phyloP scores from a whole-genome alignment of 768 basidiomycete species.

The Pleurotus sapidus region DNA sequence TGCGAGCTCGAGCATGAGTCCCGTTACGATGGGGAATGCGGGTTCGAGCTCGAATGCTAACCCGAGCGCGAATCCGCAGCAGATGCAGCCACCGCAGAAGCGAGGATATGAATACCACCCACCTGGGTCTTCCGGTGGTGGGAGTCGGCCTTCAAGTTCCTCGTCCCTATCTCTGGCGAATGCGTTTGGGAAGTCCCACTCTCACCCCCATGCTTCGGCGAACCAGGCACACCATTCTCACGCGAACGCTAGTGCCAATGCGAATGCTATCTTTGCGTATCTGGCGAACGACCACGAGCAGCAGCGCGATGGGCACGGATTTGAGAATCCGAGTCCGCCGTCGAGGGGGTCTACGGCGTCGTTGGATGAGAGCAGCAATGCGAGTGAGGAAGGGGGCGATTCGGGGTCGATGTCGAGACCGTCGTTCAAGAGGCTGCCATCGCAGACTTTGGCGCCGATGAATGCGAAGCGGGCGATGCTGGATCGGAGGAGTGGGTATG shows the following conservation, averaged over 20 bases:
- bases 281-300: neutral
- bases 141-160: neutral
- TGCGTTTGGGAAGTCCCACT: slow-evolving; percentile 29
- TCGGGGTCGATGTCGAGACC: slow-evolving; percentile 36
- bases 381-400: slow-evolving; percentile 10
- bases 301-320: neutral
- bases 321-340: slow-evolving; percentile 11
- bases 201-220: neutral
- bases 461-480: slow-evolving; percentile 52
- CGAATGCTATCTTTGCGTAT: slow-evolving; percentile 7
- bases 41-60: too few relatives aligned
- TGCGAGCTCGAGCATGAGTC: neutral
- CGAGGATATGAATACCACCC: neutral
- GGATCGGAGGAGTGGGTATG: slow-evolving; percentile 11
- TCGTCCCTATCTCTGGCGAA: slow-evolving; percentile 36
- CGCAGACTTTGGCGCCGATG: slow-evolving; percentile 66
- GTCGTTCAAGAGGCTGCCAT: slow-evolving; percentile 70
- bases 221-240: neutral
- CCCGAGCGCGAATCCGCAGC: too few relatives aligned
- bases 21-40: neutral
- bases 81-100: neutral
- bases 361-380: slow-evolving; percentile 25
- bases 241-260: neutral
- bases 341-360: slow-evolving; percentile 30
- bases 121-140: neutral